Percentiles rank a stretch among this genome's conserved stretches.
Evolutionary conservation across 225 moss, liverwort and hornwort genomes (phyloP).

Genomic region (Thuidium tamariscinum): DNA sequence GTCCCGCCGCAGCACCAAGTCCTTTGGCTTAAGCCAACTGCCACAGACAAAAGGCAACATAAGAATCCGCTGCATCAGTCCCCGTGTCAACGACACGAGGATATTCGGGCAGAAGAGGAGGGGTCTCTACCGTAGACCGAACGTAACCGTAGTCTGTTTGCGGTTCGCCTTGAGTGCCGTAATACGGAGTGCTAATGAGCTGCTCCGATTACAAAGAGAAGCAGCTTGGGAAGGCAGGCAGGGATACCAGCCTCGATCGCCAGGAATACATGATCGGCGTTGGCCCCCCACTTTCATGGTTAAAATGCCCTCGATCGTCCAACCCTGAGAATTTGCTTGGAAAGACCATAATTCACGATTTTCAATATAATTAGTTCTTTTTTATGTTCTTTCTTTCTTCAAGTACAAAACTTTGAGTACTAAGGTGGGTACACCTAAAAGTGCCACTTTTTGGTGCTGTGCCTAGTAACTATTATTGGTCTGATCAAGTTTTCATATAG

Average conservation of each 20-base stretch:
- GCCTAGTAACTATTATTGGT: too few species aligned
- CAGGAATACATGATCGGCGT: conserved; percentile 38
- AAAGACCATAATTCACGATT: neutral
- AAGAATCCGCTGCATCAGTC: neutral
- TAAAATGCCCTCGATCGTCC: conserved; percentile 8
- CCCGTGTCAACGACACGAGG: neutral
- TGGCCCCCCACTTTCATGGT: conserved; percentile 32
- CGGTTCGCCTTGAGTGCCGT: neutral
- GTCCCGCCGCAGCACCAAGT: conserved; percentile 32
- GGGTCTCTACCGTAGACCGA: neutral
- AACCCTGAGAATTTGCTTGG: conserved; percentile 32
- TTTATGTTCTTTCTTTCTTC: neutral
- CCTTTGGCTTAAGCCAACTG: conserved; percentile 43
- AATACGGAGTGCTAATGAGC: neutral
- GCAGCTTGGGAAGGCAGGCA: neutral
- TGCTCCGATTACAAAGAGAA: neutral
- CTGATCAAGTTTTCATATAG: too few species aligned
- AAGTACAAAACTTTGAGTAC: neutral
- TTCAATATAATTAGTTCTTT: neutral
- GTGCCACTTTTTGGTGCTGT: too few species aligned
- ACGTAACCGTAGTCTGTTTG: neutral
- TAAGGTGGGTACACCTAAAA: too few species aligned
- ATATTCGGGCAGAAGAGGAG: neutral
- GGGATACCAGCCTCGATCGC: conserved; percentile 14
- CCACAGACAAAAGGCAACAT: neutral